Evolutionary conservation across 306 rosid genomes (phyloP), one percentile per base, ranked within the genome.

Genomic region (Ormosia semicastrata): DNA sequence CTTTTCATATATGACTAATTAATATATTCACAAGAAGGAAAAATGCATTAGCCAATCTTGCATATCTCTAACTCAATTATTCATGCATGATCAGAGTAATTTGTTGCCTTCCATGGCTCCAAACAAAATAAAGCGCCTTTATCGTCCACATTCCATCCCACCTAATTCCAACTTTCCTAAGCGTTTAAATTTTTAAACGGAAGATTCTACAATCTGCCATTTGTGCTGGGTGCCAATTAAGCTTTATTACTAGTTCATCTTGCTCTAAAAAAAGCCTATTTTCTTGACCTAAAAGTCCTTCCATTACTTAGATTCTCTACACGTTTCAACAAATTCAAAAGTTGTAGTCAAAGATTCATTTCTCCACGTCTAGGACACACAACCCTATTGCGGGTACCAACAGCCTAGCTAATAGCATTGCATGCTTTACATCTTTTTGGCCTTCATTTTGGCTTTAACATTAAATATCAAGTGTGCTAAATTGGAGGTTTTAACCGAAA

Each of bases 321-420:
- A 39, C 13, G 52, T 77, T 53, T n/a, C 75, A 53, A 33, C 6
- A 75, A 46, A 49, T 87, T 72, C 78, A 76, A 88, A 86, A 84
- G 77, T 24, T 82, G 40, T 10, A 66, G 89, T 88, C 86, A 88
- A 88, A 88, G 84, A 85, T 79, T 73, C 77, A 69, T 69, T 44
- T 65, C 53, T 75, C 66, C 73, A 54, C 47, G 41, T 73, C 53
- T 57, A 37, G 41, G 72, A 81, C 71, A 75, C 66, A 83, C 41
- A 30, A 40, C 43, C 65, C 71, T 73, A 15, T 50, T 77, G 15
- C 57, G 37, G 52, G 30, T 76, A 53, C 11, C 76, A 66, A 32
- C 11, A 29, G 14, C n/a, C n/a, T n/a, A n/a, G 44, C 39, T 46
- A 62, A 50, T 63, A 30, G 6, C 7, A 7, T 64, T 78, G 62